Percentiles rank a stretch among this genome's conserved stretches.
Evolutionary conservation across 352 stramenopile genomes (phyloP).

Genomic region (Phytophthora sp.): DNA sequence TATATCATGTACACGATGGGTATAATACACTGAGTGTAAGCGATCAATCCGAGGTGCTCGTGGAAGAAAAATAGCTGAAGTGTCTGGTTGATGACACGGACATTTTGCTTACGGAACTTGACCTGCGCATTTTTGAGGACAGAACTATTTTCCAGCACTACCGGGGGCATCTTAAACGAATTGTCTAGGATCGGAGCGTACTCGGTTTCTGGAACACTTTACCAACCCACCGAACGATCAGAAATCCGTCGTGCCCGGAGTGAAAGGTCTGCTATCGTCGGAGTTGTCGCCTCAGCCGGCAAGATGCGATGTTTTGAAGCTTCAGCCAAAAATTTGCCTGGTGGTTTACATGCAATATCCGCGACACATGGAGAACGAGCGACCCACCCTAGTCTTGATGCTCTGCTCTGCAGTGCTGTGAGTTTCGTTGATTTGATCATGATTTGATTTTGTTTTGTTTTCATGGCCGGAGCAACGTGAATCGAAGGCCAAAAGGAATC

Average conservation of each 20-base stretch:
- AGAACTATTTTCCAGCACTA: not conserved
- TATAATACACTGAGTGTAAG: conserved; percentile 29
- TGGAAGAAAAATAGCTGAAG: conserved; percentile 33
- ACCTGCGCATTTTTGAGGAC: not conserved
- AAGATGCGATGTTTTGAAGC: no score
- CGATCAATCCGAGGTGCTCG: conserved; percentile 29
- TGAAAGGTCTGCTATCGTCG: not conserved
- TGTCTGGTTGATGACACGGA: conserved; percentile 15
- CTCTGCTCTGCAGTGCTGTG: no score
- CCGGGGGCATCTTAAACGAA: not conserved
- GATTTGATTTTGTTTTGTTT: no score
- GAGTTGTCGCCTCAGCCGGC: no score
- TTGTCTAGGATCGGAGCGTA: not conserved
- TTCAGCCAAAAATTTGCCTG: no score
- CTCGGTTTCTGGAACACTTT: not conserved
- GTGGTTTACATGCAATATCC: no score
- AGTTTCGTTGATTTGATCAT: no score
- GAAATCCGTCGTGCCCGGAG: not conserved
- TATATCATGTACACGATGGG: conserved; percentile 31
- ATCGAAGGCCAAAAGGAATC: not conserved
- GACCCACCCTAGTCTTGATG: no score
- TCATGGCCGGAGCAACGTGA: no score
- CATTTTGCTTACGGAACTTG: conserved; percentile 12
- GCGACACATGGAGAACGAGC: no score
- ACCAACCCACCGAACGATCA: not conserved